Conservation (phyloP, 31 red algal species). For the Endocladia muricata region DNA sequence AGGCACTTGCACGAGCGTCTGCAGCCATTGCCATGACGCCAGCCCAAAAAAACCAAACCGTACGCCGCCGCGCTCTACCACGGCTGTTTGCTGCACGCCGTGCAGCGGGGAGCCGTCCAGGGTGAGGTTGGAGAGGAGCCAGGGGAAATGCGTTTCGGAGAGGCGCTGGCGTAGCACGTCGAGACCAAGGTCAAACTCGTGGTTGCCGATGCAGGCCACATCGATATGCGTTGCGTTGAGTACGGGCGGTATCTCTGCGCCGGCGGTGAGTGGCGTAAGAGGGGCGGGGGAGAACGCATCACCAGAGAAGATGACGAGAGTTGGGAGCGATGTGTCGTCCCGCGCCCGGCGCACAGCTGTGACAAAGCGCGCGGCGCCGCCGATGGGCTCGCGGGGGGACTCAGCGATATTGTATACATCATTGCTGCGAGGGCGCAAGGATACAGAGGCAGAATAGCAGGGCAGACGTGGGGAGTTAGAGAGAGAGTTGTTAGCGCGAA, state of each 20-base stretch:
- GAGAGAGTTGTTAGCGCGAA: too few relatives aligned
- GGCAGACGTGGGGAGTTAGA: not conserved
- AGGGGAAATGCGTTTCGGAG: slow-evolving; percentile 56
- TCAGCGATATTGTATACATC: slow-evolving; percentile 75
- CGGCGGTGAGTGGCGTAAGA: slow-evolving; percentile 42
- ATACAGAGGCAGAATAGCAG: not conserved
- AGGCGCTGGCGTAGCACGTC: slow-evolving; percentile 21
- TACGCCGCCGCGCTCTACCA: slow-evolving; percentile 16
- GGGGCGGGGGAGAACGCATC: slow-evolving; percentile 74
- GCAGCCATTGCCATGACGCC: slow-evolving; percentile 41
- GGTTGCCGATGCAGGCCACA: slow-evolving; percentile 71
- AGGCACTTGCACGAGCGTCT: not conserved
- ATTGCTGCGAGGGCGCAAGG: slow-evolving; percentile 12
- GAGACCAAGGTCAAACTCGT: slow-evolving; percentile 71
- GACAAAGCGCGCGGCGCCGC: slow-evolving; percentile 75
- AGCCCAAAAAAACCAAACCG: slow-evolving; percentile 73
- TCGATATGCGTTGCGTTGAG: slow-evolving; percentile 44
- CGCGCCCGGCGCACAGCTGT: slow-evolving; percentile 5
- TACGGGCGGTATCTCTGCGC: slow-evolving; percentile 62
- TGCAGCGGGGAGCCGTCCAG: not conserved
- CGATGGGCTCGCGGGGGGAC: slow-evolving; percentile 39
- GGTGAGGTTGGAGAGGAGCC: slow-evolving; percentile 55
- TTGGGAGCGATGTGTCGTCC: not conserved
- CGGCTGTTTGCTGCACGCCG: not conserved
- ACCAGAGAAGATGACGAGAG: slow-evolving; percentile 50